These are phyloP conservation scores for Crucihimalaya himalaica DNA, from an alignment of 345 rosid genomes.

Conservation along the genomic window DNA sequence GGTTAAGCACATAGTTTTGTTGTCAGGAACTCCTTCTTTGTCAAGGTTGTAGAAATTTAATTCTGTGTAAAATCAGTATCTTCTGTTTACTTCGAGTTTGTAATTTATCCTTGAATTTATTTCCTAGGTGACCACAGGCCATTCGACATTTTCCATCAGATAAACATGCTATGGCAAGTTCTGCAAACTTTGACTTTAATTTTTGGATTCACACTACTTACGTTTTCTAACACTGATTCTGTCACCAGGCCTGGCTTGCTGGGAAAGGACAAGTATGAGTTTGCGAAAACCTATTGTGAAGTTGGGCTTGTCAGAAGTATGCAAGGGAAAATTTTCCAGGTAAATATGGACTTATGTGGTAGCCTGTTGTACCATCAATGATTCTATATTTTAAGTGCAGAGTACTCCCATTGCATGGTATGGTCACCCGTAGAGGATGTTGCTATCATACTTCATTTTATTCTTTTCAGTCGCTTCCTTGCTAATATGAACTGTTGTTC, in stretches of 20 bases:
- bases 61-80: conserved; percentile 23
- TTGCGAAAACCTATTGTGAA: conserved; percentile 84
- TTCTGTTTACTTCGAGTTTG: conserved; percentile 22
- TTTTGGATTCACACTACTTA: conserved; percentile 20
- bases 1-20: conserved; percentile 70
- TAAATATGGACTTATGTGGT: conserved; percentile 40
- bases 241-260: conserved; percentile 86
- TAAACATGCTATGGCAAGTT: conserved; percentile 88
- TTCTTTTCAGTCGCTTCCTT: conserved; percentile 20
- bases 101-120: conserved; percentile 9
- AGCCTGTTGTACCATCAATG: conserved; percentile 12
- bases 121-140: conserved; percentile 82
- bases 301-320: conserved; percentile 52
- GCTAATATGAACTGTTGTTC: conserved; percentile 19
- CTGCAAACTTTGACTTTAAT: conserved; percentile 30
- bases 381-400: conserved; percentile 4
- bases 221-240: conserved; percentile 38
- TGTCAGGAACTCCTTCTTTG: conserved; percentile 97
- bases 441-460: conserved; percentile 17
- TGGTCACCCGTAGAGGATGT: not conserved
- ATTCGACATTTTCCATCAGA: conserved; percentile 94
- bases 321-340: conserved; percentile 76
- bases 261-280: conserved; percentile 85
- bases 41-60: conserved; percentile 70
- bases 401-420: conserved; percentile 9